These are phyloP conservation scores for Haplosporangium gracile DNA, from an alignment of 192 early-diverging fungal species.

Conservation along the genomic window DNA sequence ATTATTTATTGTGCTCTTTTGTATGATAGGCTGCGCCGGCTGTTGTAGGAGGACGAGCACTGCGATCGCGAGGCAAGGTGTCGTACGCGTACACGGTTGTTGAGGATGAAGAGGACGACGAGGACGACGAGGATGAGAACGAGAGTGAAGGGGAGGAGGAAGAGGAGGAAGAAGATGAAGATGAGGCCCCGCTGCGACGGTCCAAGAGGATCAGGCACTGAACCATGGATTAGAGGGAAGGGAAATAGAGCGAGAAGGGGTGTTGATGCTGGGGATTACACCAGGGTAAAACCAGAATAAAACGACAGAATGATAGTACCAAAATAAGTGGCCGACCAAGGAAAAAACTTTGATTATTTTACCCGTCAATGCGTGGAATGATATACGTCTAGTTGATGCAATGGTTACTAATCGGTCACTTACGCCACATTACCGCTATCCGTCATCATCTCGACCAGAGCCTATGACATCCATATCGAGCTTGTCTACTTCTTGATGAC, in stretches of 20 bases:
- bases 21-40: neutral
- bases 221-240: neutral
- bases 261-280: neutral
- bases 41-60: constrained; percentile 14
- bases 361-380: no score
- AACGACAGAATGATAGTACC: neutral
- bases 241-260: neutral
- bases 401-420: no score
- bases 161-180: constrained; percentile 21
- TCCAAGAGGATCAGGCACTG: constrained; percentile 37
- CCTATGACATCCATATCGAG: no score
- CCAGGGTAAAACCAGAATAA: neutral
- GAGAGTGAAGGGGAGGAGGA: constrained; percentile 8
- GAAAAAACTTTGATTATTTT: no score
- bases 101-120: constrained; percentile 22
- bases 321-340: no score
- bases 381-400: no score
- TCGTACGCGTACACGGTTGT: constrained; percentile 12
- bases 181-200: constrained; percentile 16
- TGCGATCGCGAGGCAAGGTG: constrained; percentile 24
- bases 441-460: no score
- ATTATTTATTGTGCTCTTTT: neutral
- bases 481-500: no score
- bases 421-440: no score
- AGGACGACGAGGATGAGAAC: constrained; percentile 8